A percentile compares a stretch with the other conserved stretches of the same genome.
These are phyloP conservation scores for Wickerhamiella kurtzmanii DNA, from an alignment of 805 yeast genomes.

Conservation along the genomic window DNA sequence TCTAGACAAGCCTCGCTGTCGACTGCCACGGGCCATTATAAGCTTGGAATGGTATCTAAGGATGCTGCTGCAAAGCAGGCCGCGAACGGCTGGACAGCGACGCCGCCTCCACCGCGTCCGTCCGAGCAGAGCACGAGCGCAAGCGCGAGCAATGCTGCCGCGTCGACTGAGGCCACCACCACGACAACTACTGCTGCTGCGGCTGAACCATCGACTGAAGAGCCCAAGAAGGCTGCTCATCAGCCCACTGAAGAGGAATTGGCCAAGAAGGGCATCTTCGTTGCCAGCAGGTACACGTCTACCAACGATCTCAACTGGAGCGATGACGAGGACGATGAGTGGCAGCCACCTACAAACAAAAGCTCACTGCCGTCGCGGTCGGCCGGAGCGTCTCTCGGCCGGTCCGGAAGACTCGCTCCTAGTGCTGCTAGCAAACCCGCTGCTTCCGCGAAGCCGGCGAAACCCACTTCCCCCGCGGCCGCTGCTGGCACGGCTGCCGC, in stretches of 20 bases:
- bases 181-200: background rate
- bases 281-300: constrained; percentile 23
- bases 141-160: background rate
- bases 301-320: constrained; percentile 26
- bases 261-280: constrained; percentile 24
- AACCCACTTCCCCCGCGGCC: background rate
- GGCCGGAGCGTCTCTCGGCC: constrained; percentile 2
- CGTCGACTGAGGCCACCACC: background rate
- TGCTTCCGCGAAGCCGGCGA: background rate
- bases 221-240: background rate
- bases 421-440: constrained; percentile 3
- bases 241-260: constrained; percentile 24
- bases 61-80: constrained; percentile 5
- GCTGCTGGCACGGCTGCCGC: background rate
- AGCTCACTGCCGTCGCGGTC: background rate
- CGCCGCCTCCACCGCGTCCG: background rate
- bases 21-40: constrained; percentile 21
- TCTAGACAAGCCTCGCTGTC: constrained; percentile 9
- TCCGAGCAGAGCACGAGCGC: background rate
- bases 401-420: background rate
- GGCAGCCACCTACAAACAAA: constrained; percentile 16
- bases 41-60: constrained; percentile 17
- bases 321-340: constrained; percentile 28
- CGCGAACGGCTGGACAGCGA: background rate
- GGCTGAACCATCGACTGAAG: constrained; percentile 1